Evolutionary conservation across 306 rosid genomes (phyloP).

Genomic region (Begonia loranthoides): DNA sequence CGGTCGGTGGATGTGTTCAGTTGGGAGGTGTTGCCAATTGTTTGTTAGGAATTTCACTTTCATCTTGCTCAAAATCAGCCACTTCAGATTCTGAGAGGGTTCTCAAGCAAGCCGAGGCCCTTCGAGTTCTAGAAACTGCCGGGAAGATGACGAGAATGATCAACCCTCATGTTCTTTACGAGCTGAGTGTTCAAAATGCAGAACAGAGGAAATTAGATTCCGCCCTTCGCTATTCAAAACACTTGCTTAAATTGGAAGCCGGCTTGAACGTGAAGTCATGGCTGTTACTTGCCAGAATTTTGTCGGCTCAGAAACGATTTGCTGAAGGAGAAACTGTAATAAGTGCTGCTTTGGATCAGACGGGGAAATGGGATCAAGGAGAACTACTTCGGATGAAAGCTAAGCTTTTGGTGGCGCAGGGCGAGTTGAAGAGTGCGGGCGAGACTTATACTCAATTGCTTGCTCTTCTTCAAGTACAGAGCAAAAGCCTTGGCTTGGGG

Average conservation of each 20-base stretch:
- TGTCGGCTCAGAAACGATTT: conserved; percentile 69
- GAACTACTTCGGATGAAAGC: conserved; percentile 72
- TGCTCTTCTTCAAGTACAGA: conserved; percentile 75
- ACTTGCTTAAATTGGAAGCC: conserved; percentile 47
- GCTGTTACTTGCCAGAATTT: conserved; percentile 62
- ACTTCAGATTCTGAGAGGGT: conserved; percentile 50
- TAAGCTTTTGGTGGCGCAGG: conserved; percentile 66
- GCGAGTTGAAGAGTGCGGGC: conserved; percentile 50
- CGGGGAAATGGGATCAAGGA: conserved; percentile 93
- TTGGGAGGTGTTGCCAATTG: conserved; percentile 28
- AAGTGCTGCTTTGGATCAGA: conserved; percentile 72
- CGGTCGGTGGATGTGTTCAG: conserved; percentile 32
- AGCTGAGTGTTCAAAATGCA: conserved; percentile 62
- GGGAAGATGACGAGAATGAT: conserved; percentile 43
- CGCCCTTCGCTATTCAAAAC: conserved; percentile 48
- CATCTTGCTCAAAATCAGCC: conserved; percentile 43
- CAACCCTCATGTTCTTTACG: conserved; percentile 45
- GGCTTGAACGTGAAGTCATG: conserved; percentile 62
- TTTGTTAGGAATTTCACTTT: conserved; percentile 75
- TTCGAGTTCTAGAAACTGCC: conserved; percentile 50
- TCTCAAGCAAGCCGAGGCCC: conserved; percentile 55
- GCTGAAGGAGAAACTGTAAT: conserved; percentile 57
- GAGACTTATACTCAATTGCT: conserved; percentile 59
- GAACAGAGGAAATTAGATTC: conserved; percentile 71
- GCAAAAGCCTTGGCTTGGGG: conserved; percentile 41